Percentiles rank a stretch among this genome's conserved stretches.
phyloP scores from a whole-genome alignment of 2,329 filamentous ascomycete species.

The Xylaria sp. region DNA sequence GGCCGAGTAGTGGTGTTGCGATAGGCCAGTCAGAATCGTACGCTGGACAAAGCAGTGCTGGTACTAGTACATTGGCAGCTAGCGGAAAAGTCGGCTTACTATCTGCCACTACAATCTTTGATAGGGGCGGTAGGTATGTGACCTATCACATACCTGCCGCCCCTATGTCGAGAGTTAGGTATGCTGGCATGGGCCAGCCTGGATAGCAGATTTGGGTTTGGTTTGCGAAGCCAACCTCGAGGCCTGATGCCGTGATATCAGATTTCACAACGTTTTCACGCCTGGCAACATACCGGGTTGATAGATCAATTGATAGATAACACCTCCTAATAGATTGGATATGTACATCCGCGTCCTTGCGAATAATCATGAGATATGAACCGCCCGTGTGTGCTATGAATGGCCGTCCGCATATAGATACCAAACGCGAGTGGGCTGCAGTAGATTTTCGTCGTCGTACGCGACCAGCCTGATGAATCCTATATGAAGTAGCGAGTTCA shows the following conservation, averaged over 20 bases:
- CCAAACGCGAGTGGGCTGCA: background rate
- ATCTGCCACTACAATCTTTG: background rate
- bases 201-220: background rate
- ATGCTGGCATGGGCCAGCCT: background rate
- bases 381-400: constrained; percentile 6
- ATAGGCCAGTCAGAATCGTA: background rate
- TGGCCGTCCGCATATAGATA: background rate
- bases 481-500: background rate
- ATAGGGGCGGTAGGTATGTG: background rate
- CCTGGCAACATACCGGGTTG: background rate
- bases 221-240: background rate
- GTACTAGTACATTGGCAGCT: constrained; percentile 19
- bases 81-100: too few species aligned
- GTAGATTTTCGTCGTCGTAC: background rate
- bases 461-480: background rate
- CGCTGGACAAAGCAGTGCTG: constrained; percentile 5
- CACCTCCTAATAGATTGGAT: background rate
- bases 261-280: background rate
- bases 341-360: background rate
- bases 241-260: background rate
- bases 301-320: background rate
- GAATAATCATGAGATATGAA: background rate
- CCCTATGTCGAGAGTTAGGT: background rate
- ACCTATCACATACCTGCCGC: too few species aligned
- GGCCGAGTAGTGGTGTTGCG: background rate